Base-by-base conservation (phyloP, 1,284 basidiomycete genomes). In the Cryptococcus maquisensis region DNA sequence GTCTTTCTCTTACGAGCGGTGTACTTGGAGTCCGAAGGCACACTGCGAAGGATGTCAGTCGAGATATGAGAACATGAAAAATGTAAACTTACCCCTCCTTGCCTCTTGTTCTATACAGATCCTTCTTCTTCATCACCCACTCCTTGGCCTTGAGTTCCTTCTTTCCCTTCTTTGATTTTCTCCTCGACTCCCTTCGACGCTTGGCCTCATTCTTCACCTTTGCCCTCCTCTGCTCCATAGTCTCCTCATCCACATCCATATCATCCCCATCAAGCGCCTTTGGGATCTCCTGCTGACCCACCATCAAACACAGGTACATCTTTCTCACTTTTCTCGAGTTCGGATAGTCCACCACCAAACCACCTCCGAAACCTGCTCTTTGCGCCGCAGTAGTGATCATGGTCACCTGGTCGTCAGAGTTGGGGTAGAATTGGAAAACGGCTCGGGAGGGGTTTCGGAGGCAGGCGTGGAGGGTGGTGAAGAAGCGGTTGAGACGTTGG, bases 341-440 rank as follows among this genome's bases (percentile, higher is more conserved):
- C 3, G 93, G 94, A 75, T 91, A 97, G 78, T 99, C 96, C 42
- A 99, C 90, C 21, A 98, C 89, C 32, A 99, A 77, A 60, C 96
- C 96, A 56, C 96, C 96, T 5, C 94, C 93, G 72, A 99, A 99
- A 0, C 96, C 96, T 5, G 96, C 92, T 59, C 85, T 86, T 67
- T 94, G 92, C 1, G 96, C 96, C 62, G 87, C 87, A 4, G 86
- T 85, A 47, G 95, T 98, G 70, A 98, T 95, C 56, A 99, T 84
- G 63, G 89, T 87, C 64, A 97, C 86, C 77, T 98, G 94, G 72
- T 97, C 91, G 76, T 98, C 94, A 3, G 87, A 90, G 2, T 88
- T 86, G 8, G 93, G 94, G 75, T 98, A 98, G 74, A 97, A 97
- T 69, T 97, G 93, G 64, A 99, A 85, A 12, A 98, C 84, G 3